These are phyloP conservation scores for Quercus cerris DNA, from an alignment of 306 rosid species.

Conservation along the genomic window DNA sequence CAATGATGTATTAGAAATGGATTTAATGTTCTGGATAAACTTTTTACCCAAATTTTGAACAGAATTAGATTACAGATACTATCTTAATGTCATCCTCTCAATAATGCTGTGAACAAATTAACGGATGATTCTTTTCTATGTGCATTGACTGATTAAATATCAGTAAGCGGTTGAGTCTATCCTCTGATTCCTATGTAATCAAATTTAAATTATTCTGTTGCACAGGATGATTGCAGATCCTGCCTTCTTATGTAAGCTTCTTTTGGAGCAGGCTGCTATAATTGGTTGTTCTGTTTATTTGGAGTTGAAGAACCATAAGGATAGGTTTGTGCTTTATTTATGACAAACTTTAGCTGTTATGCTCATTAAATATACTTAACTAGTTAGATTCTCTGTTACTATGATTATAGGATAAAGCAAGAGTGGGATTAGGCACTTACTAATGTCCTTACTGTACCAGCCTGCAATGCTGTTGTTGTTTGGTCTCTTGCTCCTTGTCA, in stretches of 20 bases:
- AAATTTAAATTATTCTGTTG: not conserved
- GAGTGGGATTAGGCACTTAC: conserved; percentile 97
- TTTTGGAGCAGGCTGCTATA: conserved; percentile 78
- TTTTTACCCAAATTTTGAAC: not conserved
- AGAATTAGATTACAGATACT: not conserved
- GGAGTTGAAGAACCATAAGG: conserved; percentile 87
- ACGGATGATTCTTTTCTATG: not conserved
- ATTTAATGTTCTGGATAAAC: not conserved
- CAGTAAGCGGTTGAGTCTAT: not conserved
- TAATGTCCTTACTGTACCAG: conserved; percentile 87
- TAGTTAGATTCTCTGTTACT: conserved; percentile 10
- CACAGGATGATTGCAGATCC: conserved; percentile 98
- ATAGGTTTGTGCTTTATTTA: conserved; percentile 48
- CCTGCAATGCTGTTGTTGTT: conserved; percentile 95
- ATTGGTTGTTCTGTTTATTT: conserved; percentile 85
- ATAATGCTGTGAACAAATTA: not conserved
- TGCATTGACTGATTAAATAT: conserved; percentile 7
- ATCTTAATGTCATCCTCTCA: not conserved
- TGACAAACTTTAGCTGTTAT: conserved; percentile 12
- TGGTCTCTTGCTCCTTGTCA: conserved; percentile 99
- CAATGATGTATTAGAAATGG: not conserved
- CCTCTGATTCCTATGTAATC: not conserved
- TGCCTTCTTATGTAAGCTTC: conserved; percentile 73
- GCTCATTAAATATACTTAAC: conserved; percentile 15
- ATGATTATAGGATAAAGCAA: conserved; percentile 72